Evolutionary conservation across 305 asterid genomes (phyloP), one percentile per base, ranked within the genome.

Genomic region (Fraxinus latifolia): DNA sequence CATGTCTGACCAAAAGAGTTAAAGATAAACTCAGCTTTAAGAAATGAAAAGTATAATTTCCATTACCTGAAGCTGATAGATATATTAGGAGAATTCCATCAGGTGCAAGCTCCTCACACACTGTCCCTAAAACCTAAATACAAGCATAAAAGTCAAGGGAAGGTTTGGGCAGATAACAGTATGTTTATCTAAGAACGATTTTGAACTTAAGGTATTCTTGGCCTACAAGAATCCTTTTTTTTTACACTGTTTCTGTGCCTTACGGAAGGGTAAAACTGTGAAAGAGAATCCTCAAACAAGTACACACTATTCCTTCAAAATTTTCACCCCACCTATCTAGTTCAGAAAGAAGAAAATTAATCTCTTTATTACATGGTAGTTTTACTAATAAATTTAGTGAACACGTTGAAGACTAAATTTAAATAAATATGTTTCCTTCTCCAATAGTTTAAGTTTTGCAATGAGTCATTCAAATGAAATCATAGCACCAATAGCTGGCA

Each of bases 81-180:
- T 96, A 91, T 85, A 94, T 87, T 81, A 96, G 84, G 86, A 96
- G 91, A 82, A 92, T 85, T 75, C 99, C 99, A 86, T 96, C 99
- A 76, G 97, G 67, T 79, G 95, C 92, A 88, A 96, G 97, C 90
- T 96, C 98, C 90, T 96, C 98, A 29, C 97, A 93, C 53, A 91
- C 88, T 74, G 97, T 92, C 80, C 97, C 97, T 87, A 96, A 84
- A 77, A 96, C 97, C 99, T 96, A 90, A 73, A 83, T 42, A 83
- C 80, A 85, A 72, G 81, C 67, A 19, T 9, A 79, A 82, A 78
- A 19, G 79, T 82, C 82, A 84, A 76, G 50, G 71, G 81, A 74
- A 83, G 76, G 74, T 62, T 81, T 76, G 84, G 78, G 76, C 76
- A 80, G 68, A 82, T 31, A 80, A 80, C 25, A 60, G 12, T 47